phyloP scores from a whole-genome alignment of 495 filamentous ascomycete genomes.

The Trichoderma reesei region DNA sequence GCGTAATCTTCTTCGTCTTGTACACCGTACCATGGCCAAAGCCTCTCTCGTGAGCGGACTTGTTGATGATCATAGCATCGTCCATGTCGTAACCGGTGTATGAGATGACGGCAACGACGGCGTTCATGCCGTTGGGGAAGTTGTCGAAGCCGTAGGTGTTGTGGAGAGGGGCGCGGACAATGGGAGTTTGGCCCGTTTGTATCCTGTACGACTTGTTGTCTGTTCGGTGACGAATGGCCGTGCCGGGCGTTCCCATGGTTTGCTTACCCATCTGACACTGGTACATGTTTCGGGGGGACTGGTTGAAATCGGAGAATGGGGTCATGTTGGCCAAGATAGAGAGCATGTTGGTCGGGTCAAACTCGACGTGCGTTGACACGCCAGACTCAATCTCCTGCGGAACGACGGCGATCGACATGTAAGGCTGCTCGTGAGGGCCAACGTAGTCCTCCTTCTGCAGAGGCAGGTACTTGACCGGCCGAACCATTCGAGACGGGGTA shows the following conservation, averaged over 20 bases:
- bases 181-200: conserved; percentile 91
- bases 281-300: conserved; percentile 99
- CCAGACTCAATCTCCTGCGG: conserved; percentile 75
- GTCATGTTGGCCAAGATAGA: conserved; percentile 98
- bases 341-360: conserved; percentile 89
- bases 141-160: conserved; percentile 97
- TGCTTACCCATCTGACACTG: conserved; percentile 99
- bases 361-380: conserved; percentile 87
- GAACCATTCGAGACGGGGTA: conserved; percentile 70
- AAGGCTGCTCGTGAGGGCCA: conserved; percentile 91
- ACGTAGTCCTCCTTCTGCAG: conserved; percentile 76
- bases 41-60: conserved; percentile 93
- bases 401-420: conserved; percentile 92
- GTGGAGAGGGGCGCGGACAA: conserved; percentile 84
- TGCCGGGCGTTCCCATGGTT: conserved; percentile 93
- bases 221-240: conserved; percentile 74
- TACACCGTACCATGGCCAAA: conserved; percentile 95
- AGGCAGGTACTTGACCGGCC: conserved; percentile 85
- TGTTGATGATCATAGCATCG: conserved; percentile 99
- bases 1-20: conserved; percentile 83
- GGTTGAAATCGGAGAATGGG: conserved; percentile 97
- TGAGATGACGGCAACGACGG: conserved; percentile 92
- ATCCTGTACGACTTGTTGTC: conserved; percentile 96
- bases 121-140: conserved; percentile 96
- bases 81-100: conserved; percentile 99